A percentile compares a stretch with the other conserved stretches of the same genome.
phyloP scores from a whole-genome alignment of 768 basidiomycete species.

The Coprinellus micaceus region DNA sequence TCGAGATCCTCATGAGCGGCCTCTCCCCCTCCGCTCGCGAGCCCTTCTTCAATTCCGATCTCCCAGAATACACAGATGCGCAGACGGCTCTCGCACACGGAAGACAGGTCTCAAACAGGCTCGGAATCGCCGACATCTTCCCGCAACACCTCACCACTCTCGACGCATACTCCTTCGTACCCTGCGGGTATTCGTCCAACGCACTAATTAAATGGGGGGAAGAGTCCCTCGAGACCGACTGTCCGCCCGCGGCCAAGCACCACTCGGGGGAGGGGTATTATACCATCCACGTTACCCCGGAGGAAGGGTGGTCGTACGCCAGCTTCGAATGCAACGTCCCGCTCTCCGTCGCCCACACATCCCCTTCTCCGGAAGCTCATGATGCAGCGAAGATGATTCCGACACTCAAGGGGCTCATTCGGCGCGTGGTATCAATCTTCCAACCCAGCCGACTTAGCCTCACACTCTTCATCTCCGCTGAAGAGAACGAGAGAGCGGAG shows the following conservation, averaged over 20 bases:
- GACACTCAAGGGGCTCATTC: slow-evolving; percentile 75
- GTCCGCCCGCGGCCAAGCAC: slow-evolving; percentile 13
- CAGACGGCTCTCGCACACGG: slow-evolving; percentile 46
- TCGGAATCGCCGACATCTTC: slow-evolving; percentile 84
- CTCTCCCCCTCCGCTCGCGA: slow-evolving; percentile 71
- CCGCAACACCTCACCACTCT: slow-evolving; percentile 73
- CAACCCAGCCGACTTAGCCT: slow-evolving; percentile 81
- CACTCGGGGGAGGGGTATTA: slow-evolving; percentile 83
- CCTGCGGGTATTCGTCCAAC: slow-evolving; percentile 96
- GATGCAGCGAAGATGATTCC: slow-evolving; percentile 49
- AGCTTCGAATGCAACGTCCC: slow-evolving; percentile 99
- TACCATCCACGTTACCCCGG: slow-evolving; percentile 97
- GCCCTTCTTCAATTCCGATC: slow-evolving; percentile 61
- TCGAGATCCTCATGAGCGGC: slow-evolving; percentile 97
- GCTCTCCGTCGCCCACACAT: slow-evolving; percentile 36
- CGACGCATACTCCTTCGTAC: slow-evolving; percentile 90
- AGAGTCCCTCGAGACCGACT: slow-evolving; percentile 20
- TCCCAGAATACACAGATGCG: slow-evolving; percentile 28
- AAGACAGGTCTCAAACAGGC: slow-evolving; percentile 56
- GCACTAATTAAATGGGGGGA: slow-evolving; percentile 72
- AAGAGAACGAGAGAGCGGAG: slow-evolving; percentile 49
- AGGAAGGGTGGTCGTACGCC: slow-evolving; percentile 97
- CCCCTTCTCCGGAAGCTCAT: neutral
- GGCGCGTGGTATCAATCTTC: slow-evolving; percentile 90
- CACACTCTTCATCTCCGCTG: slow-evolving; percentile 85